These are phyloP conservation scores for Cryptococcus amylolentus DNA, from an alignment of 1,284 basidiomycete species.

Conservation along the genomic window DNA sequence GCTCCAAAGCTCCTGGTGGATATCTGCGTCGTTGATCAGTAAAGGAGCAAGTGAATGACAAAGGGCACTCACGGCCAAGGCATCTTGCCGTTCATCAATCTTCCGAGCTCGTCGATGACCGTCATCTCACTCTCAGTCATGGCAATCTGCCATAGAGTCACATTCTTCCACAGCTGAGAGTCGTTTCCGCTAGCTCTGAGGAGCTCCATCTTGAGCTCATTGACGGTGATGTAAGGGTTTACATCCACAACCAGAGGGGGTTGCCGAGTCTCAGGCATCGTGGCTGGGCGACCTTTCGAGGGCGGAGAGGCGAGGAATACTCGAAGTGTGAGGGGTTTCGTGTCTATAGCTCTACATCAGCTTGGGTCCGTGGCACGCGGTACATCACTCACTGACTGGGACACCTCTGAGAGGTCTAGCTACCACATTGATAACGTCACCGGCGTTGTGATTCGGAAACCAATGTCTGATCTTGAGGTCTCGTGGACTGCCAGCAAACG, in stretches of 20 bases:
- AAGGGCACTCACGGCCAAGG: constrained; percentile 40
- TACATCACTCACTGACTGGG: constrained; percentile 10
- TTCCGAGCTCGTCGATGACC: constrained; percentile 39
- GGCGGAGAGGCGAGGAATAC: constrained; percentile 27
- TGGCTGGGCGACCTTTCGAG: not conserved
- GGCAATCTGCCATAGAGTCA: constrained; percentile 43
- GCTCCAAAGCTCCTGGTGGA: constrained; percentile 35
- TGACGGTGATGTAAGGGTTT: constrained; percentile 25
- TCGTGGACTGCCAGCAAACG: constrained; percentile 10
- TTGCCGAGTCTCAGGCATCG: constrained; percentile 6
- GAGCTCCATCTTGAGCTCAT: constrained; percentile 37
- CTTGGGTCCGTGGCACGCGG: not conserved
- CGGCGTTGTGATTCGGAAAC: constrained; percentile 19
- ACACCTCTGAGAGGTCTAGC: constrained; percentile 24
- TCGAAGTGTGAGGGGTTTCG: constrained; percentile 28
- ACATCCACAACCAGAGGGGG: constrained; percentile 34
- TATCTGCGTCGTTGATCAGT: constrained; percentile 19
- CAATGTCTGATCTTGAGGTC: constrained; percentile 21
- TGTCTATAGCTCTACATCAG: constrained; percentile 7
- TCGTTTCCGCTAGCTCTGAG: constrained; percentile 31
- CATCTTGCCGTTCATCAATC: constrained; percentile 37
- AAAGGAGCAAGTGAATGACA: not conserved
- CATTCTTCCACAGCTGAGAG: constrained; percentile 6
- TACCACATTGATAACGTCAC: constrained; percentile 33
- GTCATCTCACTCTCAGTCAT: constrained; percentile 42